Evolutionary conservation across 2,329 filamentous ascomycete genomes (phyloP).

Genomic region (Knufia fluminis): DNA sequence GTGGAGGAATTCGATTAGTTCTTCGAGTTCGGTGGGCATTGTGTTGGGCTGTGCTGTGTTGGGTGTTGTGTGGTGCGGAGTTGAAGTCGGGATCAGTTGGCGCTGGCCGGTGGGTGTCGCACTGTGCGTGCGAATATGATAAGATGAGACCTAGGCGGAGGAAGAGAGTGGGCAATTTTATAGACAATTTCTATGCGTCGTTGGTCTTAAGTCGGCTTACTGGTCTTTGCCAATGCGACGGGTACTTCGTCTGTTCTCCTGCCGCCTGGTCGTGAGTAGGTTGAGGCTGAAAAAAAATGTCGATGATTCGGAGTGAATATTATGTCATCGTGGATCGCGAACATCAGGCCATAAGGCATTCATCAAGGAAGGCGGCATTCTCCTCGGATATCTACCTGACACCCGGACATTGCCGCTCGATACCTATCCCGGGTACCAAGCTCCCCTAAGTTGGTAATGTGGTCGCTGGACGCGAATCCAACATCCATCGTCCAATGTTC

Average conservation of each 20-base stretch:
- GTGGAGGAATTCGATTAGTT: constrained; percentile 74
- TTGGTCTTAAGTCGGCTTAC: too few species aligned
- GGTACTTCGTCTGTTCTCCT: not conserved
- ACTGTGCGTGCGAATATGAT: too few species aligned
- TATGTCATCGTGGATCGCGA: not conserved
- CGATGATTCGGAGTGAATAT: not conserved
- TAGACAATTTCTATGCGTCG: too few species aligned
- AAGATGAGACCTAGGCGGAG: too few species aligned
- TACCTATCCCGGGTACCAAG: too few species aligned
- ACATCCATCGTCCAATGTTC: too few species aligned
- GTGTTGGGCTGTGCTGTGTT: not conserved
- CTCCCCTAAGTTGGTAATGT: too few species aligned
- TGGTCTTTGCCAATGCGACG: too few species aligned
- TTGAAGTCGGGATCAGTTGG: not conserved
- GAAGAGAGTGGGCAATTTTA: too few species aligned
- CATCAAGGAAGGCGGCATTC: too few species aligned
- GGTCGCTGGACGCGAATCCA: too few species aligned
- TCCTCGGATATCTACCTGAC: not conserved
- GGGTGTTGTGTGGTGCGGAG: not conserved
- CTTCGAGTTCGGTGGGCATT: constrained; percentile 3
- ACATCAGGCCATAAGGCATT: constrained; percentile 5
- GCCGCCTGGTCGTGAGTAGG: too few species aligned
- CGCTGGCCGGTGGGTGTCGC: not conserved
- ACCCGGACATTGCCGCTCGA: not conserved
- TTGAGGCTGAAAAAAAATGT: not conserved